A percentile compares a stretch with the other conserved stretches of the same genome.
Conservation (phyloP, 352 stramenopile species). For the Phytophthora pluvialis region DNA sequence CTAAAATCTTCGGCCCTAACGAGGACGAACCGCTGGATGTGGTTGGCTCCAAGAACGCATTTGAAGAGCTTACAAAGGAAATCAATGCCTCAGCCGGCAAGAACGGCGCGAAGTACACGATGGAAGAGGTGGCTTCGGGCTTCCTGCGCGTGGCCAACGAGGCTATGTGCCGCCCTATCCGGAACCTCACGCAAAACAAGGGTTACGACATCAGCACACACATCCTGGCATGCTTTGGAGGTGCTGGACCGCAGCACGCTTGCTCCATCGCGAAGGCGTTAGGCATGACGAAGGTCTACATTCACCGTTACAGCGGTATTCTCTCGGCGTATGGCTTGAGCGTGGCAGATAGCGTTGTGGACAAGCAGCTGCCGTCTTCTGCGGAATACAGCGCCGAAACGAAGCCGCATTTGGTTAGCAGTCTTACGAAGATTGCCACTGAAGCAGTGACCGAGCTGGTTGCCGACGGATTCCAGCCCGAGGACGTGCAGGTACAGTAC, state of each 20-base stretch:
- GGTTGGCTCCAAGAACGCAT: slow-evolving; percentile 91
- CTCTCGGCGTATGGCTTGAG: slow-evolving; percentile 98
- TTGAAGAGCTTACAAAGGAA: slow-evolving; percentile 89
- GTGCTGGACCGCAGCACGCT: slow-evolving; percentile 97
- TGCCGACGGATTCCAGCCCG: slow-evolving; percentile 79
- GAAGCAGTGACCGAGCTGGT: slow-evolving; percentile 78
- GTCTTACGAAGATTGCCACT: slow-evolving; percentile 57
- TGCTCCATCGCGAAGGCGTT: slow-evolving; percentile 97
- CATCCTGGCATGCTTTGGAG: slow-evolving; percentile 98
- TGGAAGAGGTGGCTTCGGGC: slow-evolving; percentile 96
- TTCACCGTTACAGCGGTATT: slow-evolving; percentile 98
- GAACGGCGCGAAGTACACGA: slow-evolving; percentile 71
- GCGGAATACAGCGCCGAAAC: slow-evolving; percentile 58
- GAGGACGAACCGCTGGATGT: slow-evolving; percentile 98
- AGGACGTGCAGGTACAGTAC: slow-evolving; percentile 94
- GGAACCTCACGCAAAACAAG: slow-evolving; percentile 98
- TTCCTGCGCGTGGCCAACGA: slow-evolving; percentile 99
- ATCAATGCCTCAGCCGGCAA: slow-evolving; percentile 82
- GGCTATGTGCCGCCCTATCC: slow-evolving; percentile 99
- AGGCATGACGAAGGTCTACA: slow-evolving; percentile 97
- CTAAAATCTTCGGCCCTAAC: slow-evolving; percentile 98
- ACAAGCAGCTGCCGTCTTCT: slow-evolving; percentile 94
- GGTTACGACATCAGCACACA: slow-evolving; percentile 98
- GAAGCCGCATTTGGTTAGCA: slow-evolving; percentile 57
- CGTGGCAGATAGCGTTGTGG: slow-evolving; percentile 96